These are phyloP conservation scores for Pestalotiopsis sp. DNA, from an alignment of 2,329 filamentous ascomycete genomes.

Conservation along the genomic window DNA sequence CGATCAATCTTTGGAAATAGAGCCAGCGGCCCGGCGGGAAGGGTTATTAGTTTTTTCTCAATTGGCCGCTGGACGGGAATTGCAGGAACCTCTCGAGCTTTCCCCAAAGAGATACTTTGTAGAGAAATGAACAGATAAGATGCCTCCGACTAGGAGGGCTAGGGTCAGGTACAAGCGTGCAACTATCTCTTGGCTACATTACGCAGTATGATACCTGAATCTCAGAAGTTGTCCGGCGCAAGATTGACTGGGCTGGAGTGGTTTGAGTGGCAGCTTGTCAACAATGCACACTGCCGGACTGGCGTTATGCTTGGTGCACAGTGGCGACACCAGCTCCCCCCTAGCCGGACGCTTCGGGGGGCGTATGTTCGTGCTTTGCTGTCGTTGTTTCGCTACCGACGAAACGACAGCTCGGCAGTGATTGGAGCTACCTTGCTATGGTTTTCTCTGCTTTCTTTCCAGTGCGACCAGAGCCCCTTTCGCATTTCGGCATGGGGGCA, in stretches of 20 bases:
- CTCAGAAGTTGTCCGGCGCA: neutral
- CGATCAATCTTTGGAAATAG: neutral
- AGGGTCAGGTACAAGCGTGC: neutral
- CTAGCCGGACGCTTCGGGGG: no score
- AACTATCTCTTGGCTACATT: neutral
- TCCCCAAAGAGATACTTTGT: neutral
- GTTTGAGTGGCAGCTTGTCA: neutral
- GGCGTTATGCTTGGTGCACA: neutral
- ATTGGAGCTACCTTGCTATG: neutral
- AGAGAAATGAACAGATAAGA: neutral
- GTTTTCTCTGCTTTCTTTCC: neutral
- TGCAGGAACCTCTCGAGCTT: neutral
- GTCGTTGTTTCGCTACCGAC: neutral
- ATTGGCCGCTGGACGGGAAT: neutral
- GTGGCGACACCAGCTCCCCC: neutral
- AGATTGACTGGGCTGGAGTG: neutral
- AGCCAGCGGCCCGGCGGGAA: neutral
- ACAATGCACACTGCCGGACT: neutral
- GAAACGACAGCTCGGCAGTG: neutral
- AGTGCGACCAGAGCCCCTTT: neutral
- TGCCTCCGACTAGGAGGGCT: neutral
- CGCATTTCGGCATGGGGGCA: neutral
- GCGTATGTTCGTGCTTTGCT: neutral
- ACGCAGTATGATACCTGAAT: neutral
- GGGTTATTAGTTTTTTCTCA: neutral